Evolutionary conservation across 768 basidiomycete genomes (phyloP).

Genomic region (Gymnopilus dilepis): DNA sequence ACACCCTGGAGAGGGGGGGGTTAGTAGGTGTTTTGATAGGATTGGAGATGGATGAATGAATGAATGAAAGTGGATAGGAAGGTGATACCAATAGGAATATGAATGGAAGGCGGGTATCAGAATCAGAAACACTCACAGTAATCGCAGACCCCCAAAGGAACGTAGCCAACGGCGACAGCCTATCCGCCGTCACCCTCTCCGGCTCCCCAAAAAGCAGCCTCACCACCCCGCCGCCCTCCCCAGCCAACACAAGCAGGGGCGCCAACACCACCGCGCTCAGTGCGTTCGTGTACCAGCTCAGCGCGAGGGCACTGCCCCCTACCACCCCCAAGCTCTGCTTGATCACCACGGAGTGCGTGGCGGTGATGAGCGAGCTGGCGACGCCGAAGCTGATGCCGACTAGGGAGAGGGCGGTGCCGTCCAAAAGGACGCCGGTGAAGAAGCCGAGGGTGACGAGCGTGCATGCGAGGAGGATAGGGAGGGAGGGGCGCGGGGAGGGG

Average conservation of each 20-base stretch:
- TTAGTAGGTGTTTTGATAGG: too few species aligned
- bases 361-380: conserved; percentile 83
- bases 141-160: conserved; percentile 82
- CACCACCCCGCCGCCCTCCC: conserved; percentile 70
- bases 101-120: not conserved
- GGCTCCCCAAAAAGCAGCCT: conserved; percentile 62
- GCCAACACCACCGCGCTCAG: conserved; percentile 74
- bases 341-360: conserved; percentile 92
- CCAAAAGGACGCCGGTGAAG: conserved; percentile 86
- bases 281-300: conserved; percentile 93
- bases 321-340: conserved; percentile 84
- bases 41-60: not conserved
- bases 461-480: conserved; percentile 80
- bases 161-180: conserved; percentile 56
- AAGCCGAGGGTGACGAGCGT: conserved; percentile 89
- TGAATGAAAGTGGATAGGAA: not conserved
- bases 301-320: conserved; percentile 79
- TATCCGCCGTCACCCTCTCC: conserved; percentile 39
- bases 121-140: conserved; percentile 56
- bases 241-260: conserved; percentile 75
- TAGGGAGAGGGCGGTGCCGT: conserved; percentile 60
- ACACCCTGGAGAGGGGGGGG: conserved; percentile 58
- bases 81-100: not conserved
- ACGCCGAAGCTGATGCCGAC: conserved; percentile 84
- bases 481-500: conserved; percentile 74